phyloP scores from a whole-genome alignment of 306 rosid genomes.

The Ammopiptanthus mongolicus region DNA sequence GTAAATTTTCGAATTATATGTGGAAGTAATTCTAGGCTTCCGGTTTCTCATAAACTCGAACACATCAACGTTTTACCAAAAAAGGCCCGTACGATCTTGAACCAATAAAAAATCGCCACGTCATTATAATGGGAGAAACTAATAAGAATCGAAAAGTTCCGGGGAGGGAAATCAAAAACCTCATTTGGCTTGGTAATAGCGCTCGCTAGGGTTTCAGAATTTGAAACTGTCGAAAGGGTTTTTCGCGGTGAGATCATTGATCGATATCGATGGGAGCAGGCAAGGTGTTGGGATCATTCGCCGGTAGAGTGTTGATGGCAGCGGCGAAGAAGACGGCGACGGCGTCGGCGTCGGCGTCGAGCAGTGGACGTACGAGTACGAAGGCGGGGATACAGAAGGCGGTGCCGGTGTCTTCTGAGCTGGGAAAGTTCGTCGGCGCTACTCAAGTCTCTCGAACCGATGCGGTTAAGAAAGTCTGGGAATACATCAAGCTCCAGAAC shows the following conservation, averaged over 20 bases:
- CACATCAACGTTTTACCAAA: too few species aligned
- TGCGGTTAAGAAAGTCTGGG: conserved; percentile 46
- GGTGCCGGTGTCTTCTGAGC: conserved; percentile 45
- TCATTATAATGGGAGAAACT: not conserved
- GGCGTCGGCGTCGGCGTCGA: not conserved
- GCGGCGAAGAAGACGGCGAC: conserved; percentile 21
- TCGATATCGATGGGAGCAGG: conserved; percentile 16
- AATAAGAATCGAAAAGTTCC: not conserved
- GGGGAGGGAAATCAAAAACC: not conserved
- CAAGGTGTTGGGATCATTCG: conserved; percentile 37
- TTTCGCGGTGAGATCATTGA: not conserved
- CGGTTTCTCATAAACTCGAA: too few species aligned
- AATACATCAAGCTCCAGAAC: conserved; percentile 37
- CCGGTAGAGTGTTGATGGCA: conserved; percentile 36
- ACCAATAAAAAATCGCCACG: too few species aligned
- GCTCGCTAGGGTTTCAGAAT: conserved; percentile 31
- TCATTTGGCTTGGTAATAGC: not conserved
- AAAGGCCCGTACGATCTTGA: too few species aligned
- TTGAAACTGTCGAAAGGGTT: not conserved
- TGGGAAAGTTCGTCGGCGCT: conserved; percentile 37
- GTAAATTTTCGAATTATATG: too few species aligned
- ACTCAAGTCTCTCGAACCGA: conserved; percentile 33
- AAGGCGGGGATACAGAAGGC: conserved; percentile 32
- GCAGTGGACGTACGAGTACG: not conserved
- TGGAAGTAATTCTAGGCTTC: too few species aligned